Evolutionary conservation across 148 eudicot genomes (phyloP).

Genomic region (Persicaria maculosa): DNA sequence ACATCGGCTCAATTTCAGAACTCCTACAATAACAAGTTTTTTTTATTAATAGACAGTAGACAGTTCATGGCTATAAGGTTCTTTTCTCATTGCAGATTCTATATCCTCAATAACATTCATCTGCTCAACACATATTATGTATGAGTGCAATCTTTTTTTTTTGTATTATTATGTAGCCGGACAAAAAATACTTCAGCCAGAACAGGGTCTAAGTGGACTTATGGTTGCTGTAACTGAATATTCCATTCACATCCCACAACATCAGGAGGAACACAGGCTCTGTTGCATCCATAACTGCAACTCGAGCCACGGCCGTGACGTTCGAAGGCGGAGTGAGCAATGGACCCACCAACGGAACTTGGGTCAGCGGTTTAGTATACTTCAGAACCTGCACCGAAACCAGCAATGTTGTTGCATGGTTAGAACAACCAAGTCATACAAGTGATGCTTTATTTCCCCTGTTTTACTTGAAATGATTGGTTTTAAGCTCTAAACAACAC

Average conservation of each 20-base stretch:
- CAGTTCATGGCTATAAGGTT: no score
- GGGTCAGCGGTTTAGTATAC: constrained; percentile 52
- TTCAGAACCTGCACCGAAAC: constrained; percentile 57
- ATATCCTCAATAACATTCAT: no score
- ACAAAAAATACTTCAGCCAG: background rate
- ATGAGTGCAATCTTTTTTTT: background rate
- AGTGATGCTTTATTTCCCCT: background rate
- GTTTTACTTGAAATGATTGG: background rate
- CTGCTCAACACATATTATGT: no score
- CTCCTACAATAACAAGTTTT: no score
- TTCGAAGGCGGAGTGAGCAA: constrained; percentile 68
- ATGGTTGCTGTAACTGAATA: constrained; percentile 53
- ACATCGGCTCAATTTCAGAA: no score
- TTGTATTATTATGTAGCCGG: background rate
- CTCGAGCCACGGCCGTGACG: constrained; percentile 65
- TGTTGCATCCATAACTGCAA: constrained; percentile 71
- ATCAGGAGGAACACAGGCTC: constrained; percentile 83
- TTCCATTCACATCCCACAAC: constrained; percentile 64
- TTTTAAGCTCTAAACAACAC: background rate
- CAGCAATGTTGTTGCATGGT: background rate
- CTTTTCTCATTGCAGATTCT: no score
- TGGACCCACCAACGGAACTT: constrained; percentile 68
- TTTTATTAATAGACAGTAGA: no score
- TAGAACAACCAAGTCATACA: background rate
- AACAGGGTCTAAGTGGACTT: constrained; percentile 19